Conservation (phyloP, 1,139 yeast species). For the Zygosaccharomyces sapae region DNA sequence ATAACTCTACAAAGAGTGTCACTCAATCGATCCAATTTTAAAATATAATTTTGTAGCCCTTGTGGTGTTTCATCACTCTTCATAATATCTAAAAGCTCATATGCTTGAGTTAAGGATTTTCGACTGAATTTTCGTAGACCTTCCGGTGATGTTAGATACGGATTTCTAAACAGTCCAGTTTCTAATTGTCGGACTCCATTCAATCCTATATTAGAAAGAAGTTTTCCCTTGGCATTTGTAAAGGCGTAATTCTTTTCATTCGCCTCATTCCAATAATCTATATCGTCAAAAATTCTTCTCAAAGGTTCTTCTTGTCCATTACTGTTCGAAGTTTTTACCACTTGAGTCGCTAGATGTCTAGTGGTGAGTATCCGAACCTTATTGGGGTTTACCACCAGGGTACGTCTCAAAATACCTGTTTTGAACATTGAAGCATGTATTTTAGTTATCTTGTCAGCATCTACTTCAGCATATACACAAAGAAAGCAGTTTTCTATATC, state of each 20-base stretch:
- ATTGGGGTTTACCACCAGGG: background rate
- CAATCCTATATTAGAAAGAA: slow-evolving; percentile 11
- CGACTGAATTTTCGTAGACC: slow-evolving; percentile 69
- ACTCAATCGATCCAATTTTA: slow-evolving; percentile 75
- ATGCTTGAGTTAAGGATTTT: slow-evolving; percentile 60
- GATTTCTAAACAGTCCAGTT: slow-evolving; percentile 73
- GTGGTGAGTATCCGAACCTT: slow-evolving; percentile 2
- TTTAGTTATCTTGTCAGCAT: background rate
- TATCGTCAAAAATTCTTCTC: slow-evolving; percentile 22
- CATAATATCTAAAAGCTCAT: slow-evolving; percentile 54
- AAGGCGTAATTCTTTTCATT: slow-evolving; percentile 12
- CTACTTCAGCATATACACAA: background rate
- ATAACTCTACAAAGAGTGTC: slow-evolving; percentile 89
- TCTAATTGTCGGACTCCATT: slow-evolving; percentile 12
- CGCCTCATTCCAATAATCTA: slow-evolving; percentile 21
- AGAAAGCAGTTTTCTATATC: background rate
- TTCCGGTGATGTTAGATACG: slow-evolving; percentile 59
- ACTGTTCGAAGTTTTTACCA: background rate
- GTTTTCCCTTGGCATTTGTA: slow-evolving; percentile 7
- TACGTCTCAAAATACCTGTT: slow-evolving; percentile 1
- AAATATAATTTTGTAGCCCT: slow-evolving; percentile 53
- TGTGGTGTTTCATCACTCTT: slow-evolving; percentile 43
- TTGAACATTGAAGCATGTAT: slow-evolving; percentile 3
- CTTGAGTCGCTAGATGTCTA: slow-evolving; percentile 5
- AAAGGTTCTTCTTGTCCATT: background rate